These are phyloP conservation scores for Pyrrhoderma lamaoense DNA, from an alignment of 1,284 basidiomycete genomes.

Conservation along the genomic window DNA sequence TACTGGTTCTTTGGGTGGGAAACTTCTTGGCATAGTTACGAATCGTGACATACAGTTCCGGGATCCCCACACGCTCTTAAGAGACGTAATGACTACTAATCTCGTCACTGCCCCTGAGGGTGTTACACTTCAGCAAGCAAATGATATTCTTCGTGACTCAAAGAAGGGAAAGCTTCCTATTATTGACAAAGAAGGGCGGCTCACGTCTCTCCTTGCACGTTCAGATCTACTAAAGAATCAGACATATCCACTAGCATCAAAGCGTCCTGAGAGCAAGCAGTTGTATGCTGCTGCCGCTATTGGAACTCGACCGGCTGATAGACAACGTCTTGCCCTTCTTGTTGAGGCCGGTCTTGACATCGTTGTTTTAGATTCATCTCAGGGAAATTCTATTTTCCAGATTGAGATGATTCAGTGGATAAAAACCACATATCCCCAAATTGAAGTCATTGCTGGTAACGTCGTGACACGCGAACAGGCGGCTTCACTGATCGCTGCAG, in stretches of 20 bases:
- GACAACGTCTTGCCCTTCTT: constrained; percentile 78
- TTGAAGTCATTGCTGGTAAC: constrained; percentile 95
- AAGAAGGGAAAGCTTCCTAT: constrained; percentile 99
- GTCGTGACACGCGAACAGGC: constrained; percentile 98
- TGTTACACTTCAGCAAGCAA: constrained; percentile 88
- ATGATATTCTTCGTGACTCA: constrained; percentile 89
- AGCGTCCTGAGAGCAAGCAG: constrained; percentile 90
- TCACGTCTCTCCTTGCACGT: constrained; percentile 86
- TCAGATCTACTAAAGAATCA: constrained; percentile 98
- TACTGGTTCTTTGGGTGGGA: constrained; percentile 80
- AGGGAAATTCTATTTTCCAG: constrained; percentile 94
- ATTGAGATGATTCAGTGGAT: constrained; percentile 96
- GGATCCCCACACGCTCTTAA: constrained; percentile 56
- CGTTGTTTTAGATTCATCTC: constrained; percentile 91
- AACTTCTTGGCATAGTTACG: constrained; percentile 95
- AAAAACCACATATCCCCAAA: constrained; percentile 76
- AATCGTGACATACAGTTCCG: constrained; percentile 96
- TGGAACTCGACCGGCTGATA: constrained; percentile 88
- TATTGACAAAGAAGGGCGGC: constrained; percentile 66
- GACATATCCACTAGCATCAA: constrained; percentile 92
- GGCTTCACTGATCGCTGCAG: constrained; percentile 87
- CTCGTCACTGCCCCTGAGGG: constrained; percentile 81
- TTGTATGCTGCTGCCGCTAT: constrained; percentile 96
- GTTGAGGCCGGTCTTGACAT: constrained; percentile 96
- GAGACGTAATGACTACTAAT: constrained; percentile 86